Base-by-base conservation (phyloP, 2,329 filamentous ascomycete species). In the Penicillium capsulatum region DNA sequence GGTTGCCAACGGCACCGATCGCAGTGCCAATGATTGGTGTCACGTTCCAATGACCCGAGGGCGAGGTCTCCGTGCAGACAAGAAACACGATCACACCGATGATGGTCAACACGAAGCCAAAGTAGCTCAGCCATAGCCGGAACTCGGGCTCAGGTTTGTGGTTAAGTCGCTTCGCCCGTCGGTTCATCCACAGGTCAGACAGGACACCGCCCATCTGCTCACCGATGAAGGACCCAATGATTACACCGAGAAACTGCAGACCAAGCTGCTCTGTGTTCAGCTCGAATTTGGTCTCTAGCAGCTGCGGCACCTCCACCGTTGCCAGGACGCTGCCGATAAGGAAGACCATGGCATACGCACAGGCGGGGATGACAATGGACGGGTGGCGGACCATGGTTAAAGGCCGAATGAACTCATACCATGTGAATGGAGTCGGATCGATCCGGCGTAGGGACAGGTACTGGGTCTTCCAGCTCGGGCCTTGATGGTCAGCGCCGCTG, bases 231-330 rank as follows among this genome's bases (percentile, higher is more conserved):
- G 72, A 74, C 4, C 79, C 79, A 22, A 82, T 68, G 36, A 83
- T 77, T 14, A 79, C 61, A 9, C 72, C 72, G 3, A 81, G 58
- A 55, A 78, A 79, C 45, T 82, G 77, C 3, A 82, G 66, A 0
- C 79, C 79, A 9, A 81, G 64, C 45, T 80, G 72, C 57, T 81
- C 71, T 0, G 75, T 56, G 54, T 79, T 76, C 61, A 82, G 70
- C 3, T 67, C 69, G 40, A 79, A 83, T 45, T 74, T 75, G 28
- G 68, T 59, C 4, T 71, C 66, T 51, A 80, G 76, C 3, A 81
- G 64, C 38, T 79, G 72, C 1, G 79, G 79, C 9, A 81, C 74
- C 53, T 81, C 78, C 20, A 82, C 73, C 0, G 76, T 77, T 32
- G 73, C 59, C 47, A 80, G 63, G 24, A 81, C 71, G 42, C 65